Evolutionary conservation across 352 stramenopile species (phyloP), one percentile per base, ranked within the genome.

Genomic region (Pseudoperonospora humuli): DNA sequence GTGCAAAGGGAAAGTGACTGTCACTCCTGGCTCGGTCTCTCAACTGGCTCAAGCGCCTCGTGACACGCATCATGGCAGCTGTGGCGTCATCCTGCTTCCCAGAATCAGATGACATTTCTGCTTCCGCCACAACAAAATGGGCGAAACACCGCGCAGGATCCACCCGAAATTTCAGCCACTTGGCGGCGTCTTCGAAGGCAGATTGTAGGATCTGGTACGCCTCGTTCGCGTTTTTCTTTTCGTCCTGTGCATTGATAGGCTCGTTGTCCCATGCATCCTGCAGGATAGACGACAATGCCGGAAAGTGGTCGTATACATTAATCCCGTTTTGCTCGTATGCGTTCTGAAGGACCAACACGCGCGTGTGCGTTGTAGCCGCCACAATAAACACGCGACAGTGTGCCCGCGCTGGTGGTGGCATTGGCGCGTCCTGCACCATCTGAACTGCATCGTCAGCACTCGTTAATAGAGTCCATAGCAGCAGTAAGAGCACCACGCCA

Each of bases 361-460:
- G 69, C 45, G 59, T 82, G 18, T 51, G 39, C 19, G 50, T 54
- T 9, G 44, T 18, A 0, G 50, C 54, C 4, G 67, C 59, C 20
- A 76, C 67, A 0, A 83, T 45, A 27, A 86, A 81, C 36, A 86
- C 58, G 18, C 75, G 67, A 45, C 75, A 86, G 29, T 65, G 58
- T 8, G 60, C 47, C 7, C 52, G 54, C 4, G 62, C 61, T 1
- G 51, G 36, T 15, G 45, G 40, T 23, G 34, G 48, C 53, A 66
- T 66, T 1, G 28, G 26, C 5, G 31, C 51, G 24, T 56, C 37
- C 32, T 40, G 44, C n/a, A 7, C n/a, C n/a, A 24, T 13, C 14
- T 32, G 9, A n/a, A 42, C 15, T 13, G 42, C 41, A 11, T 48
- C 32, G 25, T 53, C 7, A 7, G 14, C 33, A 36, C 4, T 2